A percentile compares a stretch with the other conserved stretches of the same genome.
Evolutionary conservation across 1,284 basidiomycete genomes (phyloP).

Genomic region (Ustilago lituana): DNA sequence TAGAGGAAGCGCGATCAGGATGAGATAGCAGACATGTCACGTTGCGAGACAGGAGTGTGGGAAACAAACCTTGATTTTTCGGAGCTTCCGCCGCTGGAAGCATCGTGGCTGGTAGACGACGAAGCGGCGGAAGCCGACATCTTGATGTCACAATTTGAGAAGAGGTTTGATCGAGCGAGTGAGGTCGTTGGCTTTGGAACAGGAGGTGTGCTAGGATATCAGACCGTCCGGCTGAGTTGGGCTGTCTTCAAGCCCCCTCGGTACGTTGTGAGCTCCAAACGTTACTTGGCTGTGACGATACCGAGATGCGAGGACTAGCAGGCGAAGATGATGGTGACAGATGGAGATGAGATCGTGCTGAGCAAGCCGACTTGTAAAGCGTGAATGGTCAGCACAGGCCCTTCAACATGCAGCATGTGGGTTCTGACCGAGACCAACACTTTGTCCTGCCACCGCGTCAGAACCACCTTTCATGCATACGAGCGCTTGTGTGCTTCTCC

Average conservation of each 20-base stretch:
- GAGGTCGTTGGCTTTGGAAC: too few species aligned
- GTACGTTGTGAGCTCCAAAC: too few species aligned
- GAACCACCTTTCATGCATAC: too few species aligned
- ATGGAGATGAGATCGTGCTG: not conserved
- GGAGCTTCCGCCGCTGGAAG: conserved; percentile 17
- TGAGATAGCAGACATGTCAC: not conserved
- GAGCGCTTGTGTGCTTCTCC: too few species aligned
- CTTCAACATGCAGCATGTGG: conserved; percentile 13
- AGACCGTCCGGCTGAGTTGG: not conserved
- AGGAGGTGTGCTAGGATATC: not conserved
- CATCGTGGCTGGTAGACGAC: conserved; percentile 36
- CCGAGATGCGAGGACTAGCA: too few species aligned
- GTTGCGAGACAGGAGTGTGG: not conserved
- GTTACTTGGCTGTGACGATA: too few species aligned
- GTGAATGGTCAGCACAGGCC: conserved; percentile 24
- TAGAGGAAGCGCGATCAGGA: not conserved
- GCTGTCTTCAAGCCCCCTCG: too few species aligned
- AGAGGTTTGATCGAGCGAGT: too few species aligned
- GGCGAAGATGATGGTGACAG: not conserved
- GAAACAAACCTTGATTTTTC: conserved; percentile 34
- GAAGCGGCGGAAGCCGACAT: conserved; percentile 42
- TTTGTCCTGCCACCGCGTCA: conserved; percentile 4
- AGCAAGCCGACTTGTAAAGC: not conserved
- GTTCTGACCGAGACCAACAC: conserved; percentile 32
- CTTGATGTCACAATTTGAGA: not conserved